Evolutionary conservation across 345 rosid genomes (phyloP).

Genomic region (Eucalyptus pumila): DNA sequence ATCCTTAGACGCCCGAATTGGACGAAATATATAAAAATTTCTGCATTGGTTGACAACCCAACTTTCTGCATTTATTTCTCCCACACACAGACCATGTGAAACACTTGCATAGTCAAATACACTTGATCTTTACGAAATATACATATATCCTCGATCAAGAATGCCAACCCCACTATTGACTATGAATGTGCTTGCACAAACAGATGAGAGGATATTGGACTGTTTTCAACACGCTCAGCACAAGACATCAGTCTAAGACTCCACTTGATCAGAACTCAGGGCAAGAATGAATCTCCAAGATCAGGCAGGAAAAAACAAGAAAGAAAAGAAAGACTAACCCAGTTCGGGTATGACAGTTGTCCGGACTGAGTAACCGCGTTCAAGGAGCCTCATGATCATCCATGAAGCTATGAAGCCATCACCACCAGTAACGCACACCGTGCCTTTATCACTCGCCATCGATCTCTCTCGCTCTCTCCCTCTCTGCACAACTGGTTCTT

Average conservation of each 20-base stretch:
- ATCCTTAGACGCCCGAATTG: background rate
- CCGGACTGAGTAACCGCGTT: constrained; percentile 30
- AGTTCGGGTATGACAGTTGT: constrained; percentile 30
- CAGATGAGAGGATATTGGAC: background rate
- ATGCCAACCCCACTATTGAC: background rate
- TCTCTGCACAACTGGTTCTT: background rate
- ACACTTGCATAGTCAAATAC: background rate
- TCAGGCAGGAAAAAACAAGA: background rate
- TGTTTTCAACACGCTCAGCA: background rate
- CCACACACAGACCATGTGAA: background rate
- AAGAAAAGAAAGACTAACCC: background rate
- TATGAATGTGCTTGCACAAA: background rate
- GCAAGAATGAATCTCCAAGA: background rate
- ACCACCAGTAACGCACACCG: constrained; percentile 45
- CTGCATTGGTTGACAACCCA: background rate
- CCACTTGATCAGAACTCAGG: background rate
- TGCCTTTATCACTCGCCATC: constrained; percentile 6
- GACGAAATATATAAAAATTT: background rate
- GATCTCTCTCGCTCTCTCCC: background rate
- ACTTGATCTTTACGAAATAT: background rate
- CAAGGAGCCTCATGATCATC: constrained; percentile 43
- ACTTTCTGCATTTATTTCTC: background rate
- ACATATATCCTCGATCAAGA: background rate
- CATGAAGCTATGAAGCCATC: constrained; percentile 44
- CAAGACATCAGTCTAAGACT: background rate